Evolutionary conservation across 148 eudicot genomes (phyloP).

Genomic region (Suaeda aralocaspica): DNA sequence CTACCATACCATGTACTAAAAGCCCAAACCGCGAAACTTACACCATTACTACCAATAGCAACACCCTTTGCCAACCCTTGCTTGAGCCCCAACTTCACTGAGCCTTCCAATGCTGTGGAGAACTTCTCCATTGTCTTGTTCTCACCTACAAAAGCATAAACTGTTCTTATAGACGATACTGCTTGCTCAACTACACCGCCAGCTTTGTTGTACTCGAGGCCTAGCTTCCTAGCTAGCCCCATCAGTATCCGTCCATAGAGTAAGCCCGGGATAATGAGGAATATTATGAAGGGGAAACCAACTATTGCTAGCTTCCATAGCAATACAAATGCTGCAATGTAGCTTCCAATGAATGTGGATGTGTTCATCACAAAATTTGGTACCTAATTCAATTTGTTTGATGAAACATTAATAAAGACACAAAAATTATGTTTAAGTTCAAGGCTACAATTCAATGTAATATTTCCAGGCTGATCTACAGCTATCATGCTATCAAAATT

Average conservation of each 20-base stretch:
- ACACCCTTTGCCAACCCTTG: conserved; percentile 85
- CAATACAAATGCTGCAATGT: conserved; percentile 50
- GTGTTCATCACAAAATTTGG: conserved; percentile 72
- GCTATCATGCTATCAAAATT: too few relatives aligned
- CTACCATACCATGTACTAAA: conserved; percentile 76
- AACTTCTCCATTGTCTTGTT: conserved; percentile 49
- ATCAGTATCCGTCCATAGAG: conserved; percentile 64
- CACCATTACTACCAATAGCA: conserved; percentile 73
- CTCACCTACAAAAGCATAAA: conserved; percentile 79
- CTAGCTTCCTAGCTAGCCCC: conserved; percentile 57
- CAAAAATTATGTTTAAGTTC: too few relatives aligned
- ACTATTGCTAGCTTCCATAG: conserved; percentile 75
- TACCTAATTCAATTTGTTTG: conserved; percentile 31
- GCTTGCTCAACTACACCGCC: conserved; percentile 65
- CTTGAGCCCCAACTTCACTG: conserved; percentile 57
- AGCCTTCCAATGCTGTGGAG: conserved; percentile 60
- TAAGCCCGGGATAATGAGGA: conserved; percentile 68
- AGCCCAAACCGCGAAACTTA: conserved; percentile 74
- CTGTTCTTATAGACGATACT: conserved; percentile 70
- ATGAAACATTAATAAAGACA: too few relatives aligned
- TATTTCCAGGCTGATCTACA: too few relatives aligned
- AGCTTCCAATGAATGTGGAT: conserved; percentile 58
- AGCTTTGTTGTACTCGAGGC: conserved; percentile 51
- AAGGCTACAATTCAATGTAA: too few relatives aligned
- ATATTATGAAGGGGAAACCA: conserved; percentile 52